These are phyloP conservation scores for Trichoderma semiorbis DNA, from an alignment of 2,329 filamentous ascomycete genomes.

Conservation along the genomic window DNA sequence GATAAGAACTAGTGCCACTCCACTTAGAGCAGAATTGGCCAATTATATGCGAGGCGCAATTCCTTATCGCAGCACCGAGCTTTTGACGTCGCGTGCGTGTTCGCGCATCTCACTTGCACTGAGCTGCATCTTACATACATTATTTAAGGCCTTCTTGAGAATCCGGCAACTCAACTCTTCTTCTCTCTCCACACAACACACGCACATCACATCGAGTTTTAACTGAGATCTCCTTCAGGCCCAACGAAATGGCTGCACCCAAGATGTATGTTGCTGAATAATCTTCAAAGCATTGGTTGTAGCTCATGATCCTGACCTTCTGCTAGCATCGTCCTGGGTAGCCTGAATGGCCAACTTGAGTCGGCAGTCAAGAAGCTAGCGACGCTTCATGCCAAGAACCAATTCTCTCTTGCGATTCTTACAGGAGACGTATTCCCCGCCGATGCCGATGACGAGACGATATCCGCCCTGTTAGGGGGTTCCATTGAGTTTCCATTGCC, in stretches of 20 bases:
- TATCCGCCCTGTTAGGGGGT: slow-evolving; percentile 68
- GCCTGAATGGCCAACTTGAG: slow-evolving; percentile 73
- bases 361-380: slow-evolving; percentile 76
- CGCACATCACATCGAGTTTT: not conserved
- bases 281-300: not conserved
- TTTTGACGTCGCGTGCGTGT: slow-evolving; percentile 15
- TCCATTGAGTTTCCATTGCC: slow-evolving; percentile 71
- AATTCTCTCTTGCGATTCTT: slow-evolving; percentile 80
- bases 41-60: slow-evolving; percentile 34
- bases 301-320: not conserved
- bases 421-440: slow-evolving; percentile 77
- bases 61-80: slow-evolving; percentile 28
- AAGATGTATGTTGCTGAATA: slow-evolving; percentile 43
- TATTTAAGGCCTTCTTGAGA: not conserved
- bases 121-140: slow-evolving; percentile 8
- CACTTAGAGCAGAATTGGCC: slow-evolving; percentile 23
- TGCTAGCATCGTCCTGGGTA: slow-evolving; percentile 73
- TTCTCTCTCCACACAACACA: not conserved
- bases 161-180: not conserved
- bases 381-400: slow-evolving; percentile 79
- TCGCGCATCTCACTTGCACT: slow-evolving; percentile 10
- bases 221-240: not conserved
- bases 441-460: slow-evolving; percentile 51
- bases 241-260: slow-evolving; percentile 40
- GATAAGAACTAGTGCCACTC: slow-evolving; percentile 31